These are phyloP conservation scores for Tetracentron sinense DNA, from an alignment of 164 flowering plant genomes.

Conservation along the genomic window DNA sequence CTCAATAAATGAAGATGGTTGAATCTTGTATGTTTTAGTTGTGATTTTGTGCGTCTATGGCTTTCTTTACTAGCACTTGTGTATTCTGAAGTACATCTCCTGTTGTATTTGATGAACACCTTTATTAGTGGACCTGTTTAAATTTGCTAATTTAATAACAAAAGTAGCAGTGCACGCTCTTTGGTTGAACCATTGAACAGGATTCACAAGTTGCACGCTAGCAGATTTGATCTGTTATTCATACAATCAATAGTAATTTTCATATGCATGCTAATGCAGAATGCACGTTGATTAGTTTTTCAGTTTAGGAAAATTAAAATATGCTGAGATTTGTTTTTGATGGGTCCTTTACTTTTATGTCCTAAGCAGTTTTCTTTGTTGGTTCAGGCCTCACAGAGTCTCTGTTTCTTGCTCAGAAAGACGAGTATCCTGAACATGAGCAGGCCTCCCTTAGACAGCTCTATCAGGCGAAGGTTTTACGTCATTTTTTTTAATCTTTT, in stretches of 20 bases:
- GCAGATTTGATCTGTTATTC: too few relatives aligned
- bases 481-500: background rate
- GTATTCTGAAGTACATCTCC: too few relatives aligned
- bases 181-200: background rate
- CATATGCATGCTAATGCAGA: background rate
- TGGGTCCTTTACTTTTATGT: background rate
- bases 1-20: too few relatives aligned
- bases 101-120: too few relatives aligned
- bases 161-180: background rate
- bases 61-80: too few relatives aligned
- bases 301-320: too few relatives aligned
- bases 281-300: background rate
- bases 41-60: too few relatives aligned
- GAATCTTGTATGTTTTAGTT: too few relatives aligned
- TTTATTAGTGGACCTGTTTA: too few relatives aligned
- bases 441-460: constrained; percentile 87
- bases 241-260: background rate
- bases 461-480: constrained; percentile 76
- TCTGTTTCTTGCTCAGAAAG: constrained; percentile 77
- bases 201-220: too few relatives aligned
- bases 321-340: background rate
- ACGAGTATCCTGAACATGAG: constrained; percentile 92
- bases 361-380: constrained; percentile 9
- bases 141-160: background rate
- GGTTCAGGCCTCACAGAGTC: constrained; percentile 87